Evolutionary conservation across 179 eudicot genomes (phyloP).

Genomic region (Pouteria campechiana): DNA sequence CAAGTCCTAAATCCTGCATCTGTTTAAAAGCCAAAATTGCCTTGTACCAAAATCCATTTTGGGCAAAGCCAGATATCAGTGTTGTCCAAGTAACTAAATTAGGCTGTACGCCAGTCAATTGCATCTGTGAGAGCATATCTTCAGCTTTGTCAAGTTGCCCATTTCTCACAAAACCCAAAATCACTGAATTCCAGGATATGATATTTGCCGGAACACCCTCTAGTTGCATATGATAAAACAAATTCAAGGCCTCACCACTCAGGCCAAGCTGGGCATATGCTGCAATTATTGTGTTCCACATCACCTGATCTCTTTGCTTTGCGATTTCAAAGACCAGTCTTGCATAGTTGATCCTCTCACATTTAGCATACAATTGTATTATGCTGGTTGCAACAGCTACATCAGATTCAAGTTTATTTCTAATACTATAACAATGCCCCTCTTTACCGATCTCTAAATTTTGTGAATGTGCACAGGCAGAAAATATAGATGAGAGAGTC

Average conservation of each 20-base stretch:
- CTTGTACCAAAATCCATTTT: constrained; percentile 13
- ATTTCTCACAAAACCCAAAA: constrained; percentile 25
- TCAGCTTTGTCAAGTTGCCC: constrained; percentile 31
- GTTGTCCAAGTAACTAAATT: constrained; percentile 41
- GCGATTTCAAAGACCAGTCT: constrained; percentile 25
- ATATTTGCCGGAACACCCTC: constrained; percentile 28
- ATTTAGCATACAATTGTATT: constrained; percentile 43
- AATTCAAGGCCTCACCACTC: constrained; percentile 33
- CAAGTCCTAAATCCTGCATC: constrained; percentile 15
- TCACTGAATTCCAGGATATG: constrained; percentile 38
- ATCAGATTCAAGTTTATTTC: constrained; percentile 27
- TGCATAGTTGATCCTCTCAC: constrained; percentile 20
- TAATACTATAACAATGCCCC: constrained; percentile 36
- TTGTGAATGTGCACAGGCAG: constrained; percentile 23
- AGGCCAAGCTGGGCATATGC: constrained; percentile 36
- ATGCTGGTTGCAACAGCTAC: constrained; percentile 28
- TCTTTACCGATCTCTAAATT: constrained; percentile 33
- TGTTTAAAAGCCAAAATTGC: constrained; percentile 12
- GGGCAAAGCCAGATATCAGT: constrained; percentile 31
- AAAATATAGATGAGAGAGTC: constrained; percentile 31
- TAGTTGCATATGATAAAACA: constrained; percentile 41
- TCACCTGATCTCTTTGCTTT: constrained; percentile 27
- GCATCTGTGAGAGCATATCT: constrained; percentile 32
- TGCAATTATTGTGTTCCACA: constrained; percentile 50
- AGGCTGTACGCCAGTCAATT: constrained; percentile 20